phyloP scores from a whole-genome alignment of 1,284 basidiomycete species.

The Ganoderma sp. region DNA sequence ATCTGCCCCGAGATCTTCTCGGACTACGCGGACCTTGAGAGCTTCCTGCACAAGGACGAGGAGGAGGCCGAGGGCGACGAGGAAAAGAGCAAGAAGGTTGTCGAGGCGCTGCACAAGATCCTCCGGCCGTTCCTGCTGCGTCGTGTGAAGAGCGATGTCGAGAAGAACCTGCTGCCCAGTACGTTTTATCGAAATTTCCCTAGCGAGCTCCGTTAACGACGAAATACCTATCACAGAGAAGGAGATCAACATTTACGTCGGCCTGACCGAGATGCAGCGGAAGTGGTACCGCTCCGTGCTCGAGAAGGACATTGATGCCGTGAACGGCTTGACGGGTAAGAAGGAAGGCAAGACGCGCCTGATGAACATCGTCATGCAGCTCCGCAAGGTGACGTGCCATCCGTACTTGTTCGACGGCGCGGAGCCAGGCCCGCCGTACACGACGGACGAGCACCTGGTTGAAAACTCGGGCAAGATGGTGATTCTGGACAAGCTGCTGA shows the following conservation, averaged over 20 bases:
- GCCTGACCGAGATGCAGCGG: slow-evolving; percentile 96
- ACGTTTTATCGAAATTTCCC: slow-evolving; percentile 41
- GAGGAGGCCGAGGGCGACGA: slow-evolving; percentile 78
- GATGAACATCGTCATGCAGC: slow-evolving; percentile 99
- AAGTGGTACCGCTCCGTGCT: slow-evolving; percentile 97
- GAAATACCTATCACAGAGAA: slow-evolving; percentile 66
- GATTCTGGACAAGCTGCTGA: slow-evolving; percentile 93
- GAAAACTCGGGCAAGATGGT: slow-evolving; percentile 98
- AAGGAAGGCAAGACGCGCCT: slow-evolving; percentile 98
- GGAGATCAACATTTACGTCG: slow-evolving; percentile 99
- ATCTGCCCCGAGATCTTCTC: slow-evolving; percentile 88
- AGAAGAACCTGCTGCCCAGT: slow-evolving; percentile 95
- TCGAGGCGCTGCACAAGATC: slow-evolving; percentile 98
- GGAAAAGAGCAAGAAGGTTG: slow-evolving; percentile 89
- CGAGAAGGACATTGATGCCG: slow-evolving; percentile 99
- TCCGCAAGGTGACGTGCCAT: slow-evolving; percentile 85
- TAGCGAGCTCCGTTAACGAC: slow-evolving; percentile 25
- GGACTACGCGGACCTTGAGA: slow-evolving; percentile 76
- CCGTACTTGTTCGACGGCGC: slow-evolving; percentile 90
- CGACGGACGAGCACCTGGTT: slow-evolving; percentile 96
- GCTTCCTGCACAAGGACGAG: slow-evolving; percentile 84
- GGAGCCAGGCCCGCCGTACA: slow-evolving; percentile 98
- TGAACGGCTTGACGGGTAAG: slow-evolving; percentile 94
- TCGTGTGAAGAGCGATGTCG: slow-evolving; percentile 96
- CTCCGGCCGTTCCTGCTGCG: slow-evolving; percentile 93